phyloP scores from a whole-genome alignment of 23 red algal species.

The Porphyridium purpureum region DNA sequence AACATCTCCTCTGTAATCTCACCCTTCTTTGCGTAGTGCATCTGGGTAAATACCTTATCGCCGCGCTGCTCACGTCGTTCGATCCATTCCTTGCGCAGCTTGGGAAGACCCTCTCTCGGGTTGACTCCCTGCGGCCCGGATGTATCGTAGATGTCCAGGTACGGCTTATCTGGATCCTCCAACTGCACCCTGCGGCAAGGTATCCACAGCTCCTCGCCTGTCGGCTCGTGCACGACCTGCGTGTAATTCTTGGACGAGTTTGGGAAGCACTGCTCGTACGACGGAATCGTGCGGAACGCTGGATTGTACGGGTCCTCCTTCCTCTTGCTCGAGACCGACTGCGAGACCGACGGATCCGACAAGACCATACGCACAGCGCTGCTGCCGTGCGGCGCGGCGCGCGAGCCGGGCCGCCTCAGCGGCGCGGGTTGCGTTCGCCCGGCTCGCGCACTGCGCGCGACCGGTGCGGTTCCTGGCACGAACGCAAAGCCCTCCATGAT shows the following conservation, averaged over 20 bases:
- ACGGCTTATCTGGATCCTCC: conserved; percentile 35
- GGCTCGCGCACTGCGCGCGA: no score
- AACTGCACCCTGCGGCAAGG: conserved; percentile 67
- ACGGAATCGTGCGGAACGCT: conserved; percentile 40
- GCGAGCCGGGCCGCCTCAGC: no score
- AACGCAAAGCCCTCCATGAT: no score
- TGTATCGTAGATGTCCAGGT: conserved; percentile 86
- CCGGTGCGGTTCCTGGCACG: no score
- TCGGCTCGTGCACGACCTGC: conserved; percentile 32
- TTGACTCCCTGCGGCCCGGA: conserved; percentile 74
- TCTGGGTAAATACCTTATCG: conserved; percentile 79
- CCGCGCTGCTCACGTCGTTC: conserved; percentile 47
- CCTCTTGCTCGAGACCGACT: conserved; percentile 1
- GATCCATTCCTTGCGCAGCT: conserved; percentile 71
- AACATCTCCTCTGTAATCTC: conserved; percentile 97
- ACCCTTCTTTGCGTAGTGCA: conserved; percentile 89
- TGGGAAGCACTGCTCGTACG: conserved; percentile 71
- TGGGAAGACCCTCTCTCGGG: conserved; percentile 72
- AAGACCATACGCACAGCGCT: background rate
- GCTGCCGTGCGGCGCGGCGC: no score
- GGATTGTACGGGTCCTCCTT: conserved; percentile 78
- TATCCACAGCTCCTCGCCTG: conserved; percentile 27
- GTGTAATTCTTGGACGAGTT: conserved; percentile 39
- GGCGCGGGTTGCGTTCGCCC: no score
- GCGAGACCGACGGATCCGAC: no score